Base-by-base conservation (phyloP, 2,329 filamentous ascomycete species). In the Aphanoascus verrucosus region DNA sequence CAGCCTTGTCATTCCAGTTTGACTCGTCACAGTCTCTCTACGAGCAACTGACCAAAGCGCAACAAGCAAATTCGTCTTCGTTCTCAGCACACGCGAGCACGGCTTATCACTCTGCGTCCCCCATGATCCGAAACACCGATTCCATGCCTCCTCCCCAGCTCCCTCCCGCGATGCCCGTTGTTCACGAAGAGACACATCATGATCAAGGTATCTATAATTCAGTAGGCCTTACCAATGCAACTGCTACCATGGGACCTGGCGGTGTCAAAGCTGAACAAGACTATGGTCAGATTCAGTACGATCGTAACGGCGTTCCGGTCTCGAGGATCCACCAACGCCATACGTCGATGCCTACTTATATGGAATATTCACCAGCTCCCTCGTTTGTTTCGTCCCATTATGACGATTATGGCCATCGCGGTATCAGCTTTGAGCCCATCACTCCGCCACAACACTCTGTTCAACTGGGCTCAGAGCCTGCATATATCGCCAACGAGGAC, bases 331-430 rank as follows among this genome's bases (percentile, higher is more conserved):
- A 94, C 72, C 88, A 95, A 69, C 85, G 93, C 54, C 91, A 97
- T 72, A 86, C 90, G 57, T 98, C 93, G n/a, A 96, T 98, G 89
- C 93, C 93, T 48, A 86, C 89, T 17, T 98, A 94, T 68, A 84
- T 97, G 69, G 93, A 98, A 72, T 98, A 97, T 75, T 98, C 93
- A 14, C 93, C 93, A 51, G 93, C 93, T 0, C 93, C 93, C 1
- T 97, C 93, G 1, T 97, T 97, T 65, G 90, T 95, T 50, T 97
- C 93, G n/a, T 97, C 93, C 0, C 90, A 96, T 64, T 95, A 91
- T 64, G 93, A 97, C 67, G 91, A 97, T 69, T 98, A 96, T 77
- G 94, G 88, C 80, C 91, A 90, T 67, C 86, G 93, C 55, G 93
- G 89, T 49, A 83, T 97, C 64, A 97, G 91, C 2, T 98, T 91